Evolutionary conservation across 148 eudicot genomes (phyloP), one percentile per base, ranked within the genome.

Genomic region (Rhododendron ovatum): DNA sequence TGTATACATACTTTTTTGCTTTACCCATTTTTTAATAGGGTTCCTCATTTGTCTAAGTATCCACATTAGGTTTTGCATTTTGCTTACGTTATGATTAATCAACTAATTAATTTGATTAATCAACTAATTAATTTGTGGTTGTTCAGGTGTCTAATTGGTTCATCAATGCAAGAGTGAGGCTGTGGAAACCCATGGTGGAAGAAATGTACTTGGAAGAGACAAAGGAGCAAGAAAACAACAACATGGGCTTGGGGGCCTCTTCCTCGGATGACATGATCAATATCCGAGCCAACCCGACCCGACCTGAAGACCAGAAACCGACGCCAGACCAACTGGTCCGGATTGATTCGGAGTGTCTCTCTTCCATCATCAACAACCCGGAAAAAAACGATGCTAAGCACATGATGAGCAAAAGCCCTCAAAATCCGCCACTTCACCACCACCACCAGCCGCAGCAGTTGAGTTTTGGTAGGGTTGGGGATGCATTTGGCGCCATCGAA

Each of bases 111-210:
- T 76, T 80, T 41, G 24, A n/a, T 4, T 14, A 53, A 24, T 18
- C 4, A 33, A 43, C 39, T 61, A 79, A 74, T 84, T 30, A 28
- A 65, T 76, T 80, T 41, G 24, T 65, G 26, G 7, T 81, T 71
- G 61, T 86, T 82, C 83, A 97, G 99, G 99, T 98, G 35, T 98
- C 99, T 3, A 98, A 98, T 87, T 98, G 99, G 99, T 98, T 98
- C 84, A 98, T 98, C 26, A 98, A 98, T 67, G 99, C 99, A 78
- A 91, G 99, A 87, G 99, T 98, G 69, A 93, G 99, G 88, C 93
- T 98, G 63, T 98, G 99, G 99, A 98, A 98, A 84, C 99, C 99
- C 13, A 98, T 95, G 99, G 98, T 98, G 84, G 99, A 98, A 83
- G 98, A 98, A 82, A 98, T 98, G 99, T 98, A 98, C 90, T 28